Conservation (phyloP, 2,329 filamentous ascomycete genomes). For the Hysterium pulicare region DNA sequence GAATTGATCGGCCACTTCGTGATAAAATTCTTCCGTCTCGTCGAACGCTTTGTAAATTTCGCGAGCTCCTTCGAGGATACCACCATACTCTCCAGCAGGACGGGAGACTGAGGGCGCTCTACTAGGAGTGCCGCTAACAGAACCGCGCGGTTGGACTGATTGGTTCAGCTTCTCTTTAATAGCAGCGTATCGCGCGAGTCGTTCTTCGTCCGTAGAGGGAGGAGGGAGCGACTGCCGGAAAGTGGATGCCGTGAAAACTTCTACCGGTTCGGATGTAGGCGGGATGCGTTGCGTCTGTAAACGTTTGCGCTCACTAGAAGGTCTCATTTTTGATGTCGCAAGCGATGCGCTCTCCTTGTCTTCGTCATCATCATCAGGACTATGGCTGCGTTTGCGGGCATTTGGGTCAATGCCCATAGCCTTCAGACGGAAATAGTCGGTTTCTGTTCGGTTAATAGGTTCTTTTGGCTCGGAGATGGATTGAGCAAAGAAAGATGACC, state of each 20-base stretch:
- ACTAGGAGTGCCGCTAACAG: not conserved
- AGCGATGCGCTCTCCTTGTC: slow-evolving; percentile 3
- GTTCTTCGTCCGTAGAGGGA: slow-evolving; percentile 3
- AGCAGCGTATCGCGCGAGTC: not conserved
- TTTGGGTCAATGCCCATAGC: slow-evolving; percentile 46
- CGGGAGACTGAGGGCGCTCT: not conserved
- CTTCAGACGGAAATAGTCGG: slow-evolving; percentile 51
- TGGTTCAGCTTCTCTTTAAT: not conserved
- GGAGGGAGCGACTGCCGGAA: not conserved
- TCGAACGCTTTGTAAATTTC: slow-evolving; percentile 1
- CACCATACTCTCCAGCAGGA: not conserved
- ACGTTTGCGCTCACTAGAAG: not conserved
- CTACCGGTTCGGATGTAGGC: not conserved
- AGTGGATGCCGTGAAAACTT: not conserved
- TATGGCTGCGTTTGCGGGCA: slow-evolving; percentile 22
- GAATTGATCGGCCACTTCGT: not conserved
- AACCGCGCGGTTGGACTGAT: not conserved
- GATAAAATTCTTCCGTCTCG: slow-evolving; percentile 4
- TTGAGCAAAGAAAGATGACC: no score
- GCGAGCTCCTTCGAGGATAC: not conserved
- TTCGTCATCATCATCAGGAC: slow-evolving; percentile 8
- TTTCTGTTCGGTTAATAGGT: slow-evolving; percentile 43
- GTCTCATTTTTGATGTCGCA: not conserved
- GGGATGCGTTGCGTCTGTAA: not conserved
- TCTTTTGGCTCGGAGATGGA: not conserved